phyloP scores from a whole-genome alignment of 192 early-diverging fungal genomes.

The Phlyctochytrium bullatum region DNA sequence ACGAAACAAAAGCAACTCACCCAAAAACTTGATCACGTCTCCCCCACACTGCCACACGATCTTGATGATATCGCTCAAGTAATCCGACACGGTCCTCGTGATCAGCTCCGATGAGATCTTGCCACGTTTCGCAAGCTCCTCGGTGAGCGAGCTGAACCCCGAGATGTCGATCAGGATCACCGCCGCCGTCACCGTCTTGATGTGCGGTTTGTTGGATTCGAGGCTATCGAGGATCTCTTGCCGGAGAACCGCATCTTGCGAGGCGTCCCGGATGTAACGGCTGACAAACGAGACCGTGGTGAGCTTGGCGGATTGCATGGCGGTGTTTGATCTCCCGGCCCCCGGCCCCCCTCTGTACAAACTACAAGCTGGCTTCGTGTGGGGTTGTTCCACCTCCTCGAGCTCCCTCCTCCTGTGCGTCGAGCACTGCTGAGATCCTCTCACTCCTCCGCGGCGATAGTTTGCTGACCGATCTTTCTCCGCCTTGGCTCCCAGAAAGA shows the following conservation, averaged over 20 bases:
- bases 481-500: no score
- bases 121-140: constrained; percentile 14
- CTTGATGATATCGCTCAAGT: constrained; percentile 28
- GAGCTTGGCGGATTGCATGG: no score
- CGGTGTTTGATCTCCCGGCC: no score
- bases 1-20: neutral
- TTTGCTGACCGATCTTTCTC: no score
- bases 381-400: no score
- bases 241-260: constrained; percentile 13
- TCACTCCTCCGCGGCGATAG: no score
- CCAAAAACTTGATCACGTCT: constrained; percentile 31
- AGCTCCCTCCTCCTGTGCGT: no score
- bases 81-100: constrained; percentile 27
- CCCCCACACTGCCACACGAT: constrained; percentile 25
- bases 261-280: constrained; percentile 21
- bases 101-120: constrained; percentile 23
- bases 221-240: constrained; percentile 17
- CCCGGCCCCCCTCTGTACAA: no score
- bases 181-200: constrained; percentile 18
- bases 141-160: constrained; percentile 23
- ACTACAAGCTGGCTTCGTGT: no score
- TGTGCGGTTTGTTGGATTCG: constrained; percentile 15
- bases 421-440: no score
- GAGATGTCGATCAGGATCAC: constrained; percentile 29
- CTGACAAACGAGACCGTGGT: no score